Evolutionary conservation across 139 green algal species (phyloP).

Genomic region (Marvania coccoides): DNA sequence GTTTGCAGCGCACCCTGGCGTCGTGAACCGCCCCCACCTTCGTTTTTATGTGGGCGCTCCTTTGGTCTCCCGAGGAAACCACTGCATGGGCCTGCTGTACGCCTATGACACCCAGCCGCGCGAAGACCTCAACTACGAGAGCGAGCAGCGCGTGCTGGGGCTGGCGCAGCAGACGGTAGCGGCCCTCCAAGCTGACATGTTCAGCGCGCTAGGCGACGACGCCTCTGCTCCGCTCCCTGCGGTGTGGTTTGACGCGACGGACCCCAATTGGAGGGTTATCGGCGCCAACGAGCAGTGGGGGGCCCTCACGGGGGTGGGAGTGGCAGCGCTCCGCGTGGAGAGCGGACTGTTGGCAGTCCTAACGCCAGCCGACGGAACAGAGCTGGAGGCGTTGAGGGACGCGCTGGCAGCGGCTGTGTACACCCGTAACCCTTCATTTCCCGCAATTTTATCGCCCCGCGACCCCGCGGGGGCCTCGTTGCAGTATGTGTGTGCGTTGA

Average conservation of each 20-base stretch:
- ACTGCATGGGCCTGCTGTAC: background rate
- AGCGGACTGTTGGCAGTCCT: background rate
- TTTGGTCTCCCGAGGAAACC: background rate
- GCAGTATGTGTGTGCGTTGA: background rate
- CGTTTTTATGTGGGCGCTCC: constrained; percentile 12
- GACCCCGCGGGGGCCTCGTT: background rate
- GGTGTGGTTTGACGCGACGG: background rate
- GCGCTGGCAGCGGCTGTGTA: background rate
- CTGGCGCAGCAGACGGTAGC: background rate
- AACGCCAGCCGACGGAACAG: background rate
- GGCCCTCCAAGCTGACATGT: background rate
- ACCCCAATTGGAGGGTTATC: background rate
- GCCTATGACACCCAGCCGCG: background rate
- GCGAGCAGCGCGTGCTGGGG: background rate
- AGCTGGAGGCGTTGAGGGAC: background rate
- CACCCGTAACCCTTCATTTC: background rate
- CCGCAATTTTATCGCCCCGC: background rate
- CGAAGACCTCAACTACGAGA: background rate
- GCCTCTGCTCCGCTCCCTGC: background rate
- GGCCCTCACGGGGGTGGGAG: background rate
- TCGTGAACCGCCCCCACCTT: constrained; percentile 50
- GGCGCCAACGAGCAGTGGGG: background rate
- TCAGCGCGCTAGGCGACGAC: background rate
- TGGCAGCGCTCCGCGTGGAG: background rate
- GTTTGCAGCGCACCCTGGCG: constrained; percentile 27